Evolutionary conservation across 1,284 basidiomycete genomes (phyloP).

Genomic region (Ustilago esculenta): DNA sequence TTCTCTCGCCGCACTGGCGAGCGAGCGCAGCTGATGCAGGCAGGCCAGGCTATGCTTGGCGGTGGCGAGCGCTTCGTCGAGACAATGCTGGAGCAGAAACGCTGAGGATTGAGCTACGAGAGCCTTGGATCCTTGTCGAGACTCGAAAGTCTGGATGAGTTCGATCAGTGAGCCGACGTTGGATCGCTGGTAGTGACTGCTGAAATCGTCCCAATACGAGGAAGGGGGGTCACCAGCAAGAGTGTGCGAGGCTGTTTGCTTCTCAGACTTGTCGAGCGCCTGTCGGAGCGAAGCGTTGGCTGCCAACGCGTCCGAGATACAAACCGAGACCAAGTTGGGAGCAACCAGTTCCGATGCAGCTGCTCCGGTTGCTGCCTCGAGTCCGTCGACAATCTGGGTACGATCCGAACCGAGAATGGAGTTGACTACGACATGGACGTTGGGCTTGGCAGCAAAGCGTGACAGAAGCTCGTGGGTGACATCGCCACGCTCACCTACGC

Average conservation of each 20-base stretch:
- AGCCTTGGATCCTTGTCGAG: slow-evolving; percentile 9
- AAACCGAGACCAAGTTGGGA: slow-evolving; percentile 14
- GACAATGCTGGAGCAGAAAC: slow-evolving; percentile 37
- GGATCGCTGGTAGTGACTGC: slow-evolving; percentile 34
- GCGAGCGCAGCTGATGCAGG: slow-evolving; percentile 27
- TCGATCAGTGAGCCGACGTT: slow-evolving; percentile 30
- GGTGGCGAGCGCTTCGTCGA: slow-evolving; percentile 35
- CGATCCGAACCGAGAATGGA: slow-evolving; percentile 14
- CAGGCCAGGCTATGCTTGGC: slow-evolving; percentile 14
- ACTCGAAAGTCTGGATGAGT: slow-evolving; percentile 12
- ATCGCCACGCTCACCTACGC: slow-evolving; percentile 4
- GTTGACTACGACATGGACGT: slow-evolving; percentile 44
- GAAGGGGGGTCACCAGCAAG: neutral
- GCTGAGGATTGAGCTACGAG: slow-evolving; percentile 27
- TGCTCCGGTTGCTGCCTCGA: slow-evolving; percentile 26
- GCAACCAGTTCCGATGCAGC: slow-evolving; percentile 25
- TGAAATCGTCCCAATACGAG: slow-evolving; percentile 39
- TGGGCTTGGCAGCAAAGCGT: slow-evolving; percentile 49
- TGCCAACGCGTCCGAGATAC: slow-evolving; percentile 20
- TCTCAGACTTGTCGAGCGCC: slow-evolving; percentile 20
- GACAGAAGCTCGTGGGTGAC: slow-evolving; percentile 27
- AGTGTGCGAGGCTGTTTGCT: neutral
- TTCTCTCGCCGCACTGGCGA: slow-evolving; percentile 15
- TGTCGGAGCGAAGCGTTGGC: slow-evolving; percentile 35
- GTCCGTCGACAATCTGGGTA: slow-evolving; percentile 8